phyloP scores from a whole-genome alignment of 2,329 filamentous ascomycete species.

The Diaporthe ilicicola region DNA sequence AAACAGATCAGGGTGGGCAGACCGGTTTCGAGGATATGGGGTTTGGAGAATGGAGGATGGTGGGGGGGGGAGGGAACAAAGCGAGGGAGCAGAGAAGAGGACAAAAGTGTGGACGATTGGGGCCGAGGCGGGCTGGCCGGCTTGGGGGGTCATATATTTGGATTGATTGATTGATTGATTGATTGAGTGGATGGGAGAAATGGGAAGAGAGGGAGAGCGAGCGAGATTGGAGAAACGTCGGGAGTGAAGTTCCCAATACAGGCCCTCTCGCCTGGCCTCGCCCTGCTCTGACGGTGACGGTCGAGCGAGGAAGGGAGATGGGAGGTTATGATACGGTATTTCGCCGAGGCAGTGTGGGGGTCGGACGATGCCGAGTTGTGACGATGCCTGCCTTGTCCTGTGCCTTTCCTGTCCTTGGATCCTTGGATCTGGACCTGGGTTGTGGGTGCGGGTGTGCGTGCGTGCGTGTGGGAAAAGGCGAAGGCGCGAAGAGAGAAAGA shows the following conservation, averaged over 20 bases:
- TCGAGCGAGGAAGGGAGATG: constrained; percentile 9
- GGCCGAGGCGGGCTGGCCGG: constrained; percentile 15
- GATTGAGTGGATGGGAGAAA: neutral
- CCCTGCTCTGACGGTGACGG: neutral
- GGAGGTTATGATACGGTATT: constrained; percentile 21
- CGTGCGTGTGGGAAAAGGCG: neutral
- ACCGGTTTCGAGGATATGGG: constrained; percentile 1
- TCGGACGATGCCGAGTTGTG: constrained; percentile 19
- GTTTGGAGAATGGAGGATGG: constrained; percentile 14
- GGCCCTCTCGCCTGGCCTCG: constrained; percentile 5
- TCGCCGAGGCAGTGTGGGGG: constrained; percentile 26
- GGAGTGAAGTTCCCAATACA: constrained; percentile 1
- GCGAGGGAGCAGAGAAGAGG: constrained; percentile 14
- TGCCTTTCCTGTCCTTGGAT: neutral
- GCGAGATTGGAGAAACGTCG: constrained; percentile 9
- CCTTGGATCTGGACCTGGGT: neutral
- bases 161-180: neutral
- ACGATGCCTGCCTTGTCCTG: neutral
- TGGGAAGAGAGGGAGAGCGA: neutral
- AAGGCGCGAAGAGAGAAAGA: constrained; percentile 3
- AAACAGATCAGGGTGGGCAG: constrained; percentile 5
- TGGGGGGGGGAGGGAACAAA: constrained; percentile 18
- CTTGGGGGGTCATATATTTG: constrained; percentile 16
- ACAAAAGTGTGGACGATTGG: constrained; percentile 1
- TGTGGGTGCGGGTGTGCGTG: constrained; percentile 1